Evolutionary conservation across 2,329 filamentous ascomycete genomes (phyloP).

Genomic region (Cordyceps cicadae): DNA sequence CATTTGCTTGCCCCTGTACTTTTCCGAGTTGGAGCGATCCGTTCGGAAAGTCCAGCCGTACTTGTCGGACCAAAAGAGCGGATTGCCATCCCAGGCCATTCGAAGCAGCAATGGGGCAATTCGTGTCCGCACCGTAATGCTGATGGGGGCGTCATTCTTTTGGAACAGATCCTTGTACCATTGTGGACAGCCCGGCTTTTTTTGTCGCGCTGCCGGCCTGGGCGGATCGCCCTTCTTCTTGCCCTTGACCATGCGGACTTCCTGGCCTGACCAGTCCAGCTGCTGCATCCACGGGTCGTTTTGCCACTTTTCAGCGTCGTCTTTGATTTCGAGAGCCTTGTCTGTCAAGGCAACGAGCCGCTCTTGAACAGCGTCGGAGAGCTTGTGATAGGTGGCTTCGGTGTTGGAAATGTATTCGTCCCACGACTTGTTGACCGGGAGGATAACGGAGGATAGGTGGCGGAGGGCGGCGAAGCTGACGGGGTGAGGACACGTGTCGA

Average conservation of each 20-base stretch:
- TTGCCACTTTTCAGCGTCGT: constrained; percentile 57
- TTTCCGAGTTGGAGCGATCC: constrained; percentile 47
- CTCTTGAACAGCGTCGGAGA: constrained; percentile 70
- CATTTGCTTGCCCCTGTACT: constrained; percentile 65
- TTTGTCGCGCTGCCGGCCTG: constrained; percentile 72
- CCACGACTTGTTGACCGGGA: constrained; percentile 86
- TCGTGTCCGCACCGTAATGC: constrained; percentile 75
- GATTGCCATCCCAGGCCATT: constrained; percentile 81
- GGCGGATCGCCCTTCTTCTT: constrained; percentile 80
- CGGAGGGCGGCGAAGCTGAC: constrained; percentile 93
- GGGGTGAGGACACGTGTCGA: constrained; percentile 86
- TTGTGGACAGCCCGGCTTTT: constrained; percentile 86
- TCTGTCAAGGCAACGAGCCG: constrained; percentile 66
- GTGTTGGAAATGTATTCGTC: constrained; percentile 74
- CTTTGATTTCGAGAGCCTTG: constrained; percentile 67
- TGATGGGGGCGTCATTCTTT: constrained; percentile 60
- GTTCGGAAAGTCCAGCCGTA: constrained; percentile 91
- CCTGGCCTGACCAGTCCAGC: constrained; percentile 91
- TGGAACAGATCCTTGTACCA: constrained; percentile 93
- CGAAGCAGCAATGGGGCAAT: constrained; percentile 78
- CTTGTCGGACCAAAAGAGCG: constrained; percentile 85
- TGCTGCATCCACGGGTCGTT: constrained; percentile 88
- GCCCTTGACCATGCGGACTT: constrained; percentile 81
- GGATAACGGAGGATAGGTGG: constrained; percentile 86
- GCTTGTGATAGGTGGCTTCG: constrained; percentile 71